Conservation (phyloP, 2,329 filamentous ascomycete species). For the Achaetomium macrosporum region DNA sequence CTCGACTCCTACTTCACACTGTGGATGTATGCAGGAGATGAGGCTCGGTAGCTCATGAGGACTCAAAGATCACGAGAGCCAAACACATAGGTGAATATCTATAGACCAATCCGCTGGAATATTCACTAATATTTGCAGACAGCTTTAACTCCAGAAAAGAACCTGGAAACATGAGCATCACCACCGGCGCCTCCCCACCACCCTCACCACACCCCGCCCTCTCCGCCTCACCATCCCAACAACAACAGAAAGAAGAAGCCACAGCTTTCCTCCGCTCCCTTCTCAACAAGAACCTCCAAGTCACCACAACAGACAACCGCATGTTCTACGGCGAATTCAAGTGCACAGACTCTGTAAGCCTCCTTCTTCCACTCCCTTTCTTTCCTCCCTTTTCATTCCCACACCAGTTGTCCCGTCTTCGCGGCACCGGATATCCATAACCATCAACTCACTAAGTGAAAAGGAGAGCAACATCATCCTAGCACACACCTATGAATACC, state of each 20-base stretch:
- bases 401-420: too few species aligned
- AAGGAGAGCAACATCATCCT: conserved; percentile 88
- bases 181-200: background rate
- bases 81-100: background rate
- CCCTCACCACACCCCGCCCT: background rate
- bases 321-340: conserved; percentile 89
- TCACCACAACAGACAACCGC: conserved; percentile 75
- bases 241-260: conserved; percentile 40
- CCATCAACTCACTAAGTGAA: background rate
- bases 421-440: too few species aligned
- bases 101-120: background rate
- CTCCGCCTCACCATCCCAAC: background rate
- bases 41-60: too few species aligned
- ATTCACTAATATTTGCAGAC: background rate
- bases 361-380: background rate
- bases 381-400: background rate
- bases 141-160: background rate
- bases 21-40: too few species aligned
- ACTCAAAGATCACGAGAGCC: too few species aligned
- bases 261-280: conserved; percentile 56
- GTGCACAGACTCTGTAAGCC: conserved; percentile 79
- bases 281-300: conserved; percentile 70
- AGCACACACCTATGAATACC: conserved; percentile 81
- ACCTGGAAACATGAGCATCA: background rate
- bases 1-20: too few species aligned